Percentiles rank a stretch among this genome's conserved stretches.
Conservation (phyloP, 768 basidiomycete genomes). For the Hysterangium stoloniferum region DNA sequence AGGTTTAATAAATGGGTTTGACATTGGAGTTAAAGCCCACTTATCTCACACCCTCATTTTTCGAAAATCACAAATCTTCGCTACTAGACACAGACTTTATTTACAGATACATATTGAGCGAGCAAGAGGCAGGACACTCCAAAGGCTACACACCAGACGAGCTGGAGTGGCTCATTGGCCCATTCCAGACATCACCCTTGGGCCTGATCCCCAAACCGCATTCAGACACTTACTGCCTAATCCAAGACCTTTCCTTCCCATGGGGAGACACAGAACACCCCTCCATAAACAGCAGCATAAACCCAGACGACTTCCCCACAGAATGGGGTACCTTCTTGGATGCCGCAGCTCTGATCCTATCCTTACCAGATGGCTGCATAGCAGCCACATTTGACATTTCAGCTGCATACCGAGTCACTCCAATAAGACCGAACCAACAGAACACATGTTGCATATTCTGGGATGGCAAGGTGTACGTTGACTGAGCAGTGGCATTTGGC, state of each 20-base stretch:
- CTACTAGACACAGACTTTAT: constrained; percentile 24
- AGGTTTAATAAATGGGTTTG: constrained; percentile 26
- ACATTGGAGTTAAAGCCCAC: too few relatives aligned
- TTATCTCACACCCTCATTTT: too few relatives aligned
- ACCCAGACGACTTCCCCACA: constrained; percentile 16
- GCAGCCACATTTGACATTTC: constrained; percentile 35
- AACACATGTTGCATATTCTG: constrained; percentile 24
- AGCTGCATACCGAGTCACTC: constrained; percentile 31
- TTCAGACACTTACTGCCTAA: constrained; percentile 19
- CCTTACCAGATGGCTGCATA: constrained; percentile 24
- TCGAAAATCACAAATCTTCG: too few relatives aligned
- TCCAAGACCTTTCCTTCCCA: constrained; percentile 29
- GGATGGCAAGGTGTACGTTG: constrained; percentile 28
- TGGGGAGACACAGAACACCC: constrained; percentile 9
- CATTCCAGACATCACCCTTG: constrained; percentile 34
- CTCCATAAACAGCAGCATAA: constrained; percentile 19
- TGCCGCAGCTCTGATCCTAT: constrained; percentile 20
- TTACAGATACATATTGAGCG: constrained; percentile 24
- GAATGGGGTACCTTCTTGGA: constrained; percentile 33
- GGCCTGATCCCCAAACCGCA: constrained; percentile 30
- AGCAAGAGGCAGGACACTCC: constrained; percentile 27
- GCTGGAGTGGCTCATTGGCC: constrained; percentile 28
- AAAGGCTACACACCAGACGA: constrained; percentile 21
- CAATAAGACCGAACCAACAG: constrained; percentile 26
- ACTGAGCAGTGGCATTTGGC: constrained; percentile 28